A percentile compares a stretch with the other conserved stretches of the same genome.
Evolutionary conservation across 192 early-diverging fungal genomes (phyloP).

Genomic region (Umbelopsis ramanniana): DNA sequence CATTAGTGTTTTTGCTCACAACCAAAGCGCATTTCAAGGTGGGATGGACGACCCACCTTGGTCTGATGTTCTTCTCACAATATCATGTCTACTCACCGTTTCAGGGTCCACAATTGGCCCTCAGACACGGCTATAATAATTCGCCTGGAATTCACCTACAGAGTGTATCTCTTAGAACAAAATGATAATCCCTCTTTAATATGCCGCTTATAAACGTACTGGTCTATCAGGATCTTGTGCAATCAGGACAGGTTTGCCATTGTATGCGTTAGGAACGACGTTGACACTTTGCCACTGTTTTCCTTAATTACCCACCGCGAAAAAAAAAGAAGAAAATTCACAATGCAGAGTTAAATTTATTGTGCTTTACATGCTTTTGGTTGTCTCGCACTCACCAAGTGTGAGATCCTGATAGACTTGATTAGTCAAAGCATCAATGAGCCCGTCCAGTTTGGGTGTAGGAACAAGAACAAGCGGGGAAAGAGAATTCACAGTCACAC

Average conservation of each 20-base stretch:
- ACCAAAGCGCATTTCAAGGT: too few relatives aligned
- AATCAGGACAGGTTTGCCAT: not conserved
- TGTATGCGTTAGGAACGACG: not conserved
- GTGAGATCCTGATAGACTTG: constrained; percentile 20
- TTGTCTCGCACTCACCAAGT: not conserved
- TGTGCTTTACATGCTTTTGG: too few relatives aligned
- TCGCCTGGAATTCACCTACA: not conserved
- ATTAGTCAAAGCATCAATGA: not conserved
- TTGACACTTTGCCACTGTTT: constrained; percentile 6
- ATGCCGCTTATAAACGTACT: not conserved
- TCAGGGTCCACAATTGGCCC: constrained; percentile 3
- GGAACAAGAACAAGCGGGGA: constrained; percentile 6
- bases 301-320: not conserved
- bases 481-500: not conserved
- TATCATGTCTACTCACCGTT: not conserved
- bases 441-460: not conserved
- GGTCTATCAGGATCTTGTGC: constrained; percentile 8
- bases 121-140: constrained; percentile 7
- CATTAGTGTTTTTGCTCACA: too few relatives aligned
- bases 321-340: not conserved
- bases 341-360: not conserved
- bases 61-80: too few relatives aligned
- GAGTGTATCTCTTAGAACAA: not conserved
- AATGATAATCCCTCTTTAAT: not conserved
- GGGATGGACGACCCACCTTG: too few relatives aligned